phyloP scores from a whole-genome alignment of 2,329 filamentous ascomycete species.

The Furcasterigmium furcatum region DNA sequence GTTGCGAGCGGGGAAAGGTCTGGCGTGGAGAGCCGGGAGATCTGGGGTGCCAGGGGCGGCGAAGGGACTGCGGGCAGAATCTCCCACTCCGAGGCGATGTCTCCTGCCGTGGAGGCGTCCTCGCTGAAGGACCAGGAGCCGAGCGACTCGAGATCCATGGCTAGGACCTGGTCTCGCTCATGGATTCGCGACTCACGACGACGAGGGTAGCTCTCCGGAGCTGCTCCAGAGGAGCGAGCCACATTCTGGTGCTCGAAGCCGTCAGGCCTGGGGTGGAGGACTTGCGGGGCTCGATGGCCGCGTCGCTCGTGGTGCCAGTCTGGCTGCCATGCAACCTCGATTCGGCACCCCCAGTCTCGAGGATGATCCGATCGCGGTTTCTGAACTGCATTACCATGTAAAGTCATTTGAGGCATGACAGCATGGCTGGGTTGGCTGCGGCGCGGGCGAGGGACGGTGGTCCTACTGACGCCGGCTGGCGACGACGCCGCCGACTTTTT shows the following conservation, averaged over 20 bases:
- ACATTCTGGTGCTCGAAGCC: too few relatives aligned
- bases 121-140: background rate
- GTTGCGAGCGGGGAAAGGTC: slow-evolving; percentile 10
- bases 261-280: too few relatives aligned
- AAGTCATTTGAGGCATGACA: too few relatives aligned
- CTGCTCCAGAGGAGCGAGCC: background rate
- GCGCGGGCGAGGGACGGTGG: too few relatives aligned
- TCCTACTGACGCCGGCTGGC: too few relatives aligned
- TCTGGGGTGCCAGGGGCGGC: slow-evolving; percentile 5
- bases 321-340: background rate
- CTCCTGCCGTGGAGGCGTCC: background rate
- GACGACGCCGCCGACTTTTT: too few relatives aligned
- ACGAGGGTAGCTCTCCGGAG: background rate
- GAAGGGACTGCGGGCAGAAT: background rate
- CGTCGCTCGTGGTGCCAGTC: too few relatives aligned
- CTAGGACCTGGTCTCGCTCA: too few relatives aligned
- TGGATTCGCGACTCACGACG: background rate
- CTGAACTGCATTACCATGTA: too few relatives aligned
- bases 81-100: background rate
- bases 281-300: too few relatives aligned
- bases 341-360: background rate
- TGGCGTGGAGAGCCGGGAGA: slow-evolving; percentile 9
- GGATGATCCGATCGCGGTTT: background rate
- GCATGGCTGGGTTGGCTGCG: too few relatives aligned
- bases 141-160: background rate